These are phyloP conservation scores for Talaromyces thailandensis DNA, from an alignment of 495 filamentous ascomycete species.

Conservation along the genomic window DNA sequence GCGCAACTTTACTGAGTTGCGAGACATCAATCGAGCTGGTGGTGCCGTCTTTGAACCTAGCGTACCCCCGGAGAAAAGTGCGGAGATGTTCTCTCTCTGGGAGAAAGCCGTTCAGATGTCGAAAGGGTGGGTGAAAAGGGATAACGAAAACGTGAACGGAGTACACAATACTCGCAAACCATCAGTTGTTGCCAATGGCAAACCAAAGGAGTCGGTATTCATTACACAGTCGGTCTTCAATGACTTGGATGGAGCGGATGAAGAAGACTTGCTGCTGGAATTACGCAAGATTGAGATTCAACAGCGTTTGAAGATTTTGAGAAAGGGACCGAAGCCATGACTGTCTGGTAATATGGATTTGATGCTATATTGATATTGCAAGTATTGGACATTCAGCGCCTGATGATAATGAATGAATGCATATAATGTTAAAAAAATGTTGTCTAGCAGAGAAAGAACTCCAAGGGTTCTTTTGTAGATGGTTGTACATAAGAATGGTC, in stretches of 20 bases:
- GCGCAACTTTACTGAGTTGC: conserved; percentile 71
- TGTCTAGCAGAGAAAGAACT: neutral
- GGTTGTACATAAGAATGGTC: neutral
- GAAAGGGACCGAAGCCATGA: neutral
- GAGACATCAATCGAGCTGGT: conserved; percentile 63
- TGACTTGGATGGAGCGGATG: conserved; percentile 30
- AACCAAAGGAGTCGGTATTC: neutral
- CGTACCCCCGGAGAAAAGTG: conserved; percentile 51
- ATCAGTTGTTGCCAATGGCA: conserved; percentile 4
- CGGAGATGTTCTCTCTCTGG: conserved; percentile 65
- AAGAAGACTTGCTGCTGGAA: conserved; percentile 32
- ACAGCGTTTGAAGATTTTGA: conserved; percentile 25
- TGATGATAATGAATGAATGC: neutral
- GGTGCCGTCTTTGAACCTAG: conserved; percentile 65
- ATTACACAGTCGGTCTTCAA: conserved; percentile 11
- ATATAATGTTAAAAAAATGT: neutral
- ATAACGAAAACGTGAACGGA: neutral
- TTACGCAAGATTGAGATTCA: conserved; percentile 32
- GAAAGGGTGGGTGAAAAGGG: conserved; percentile 54
- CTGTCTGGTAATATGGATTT: neutral
- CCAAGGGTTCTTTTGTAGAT: neutral
- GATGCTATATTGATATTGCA: neutral
- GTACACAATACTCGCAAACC: neutral
- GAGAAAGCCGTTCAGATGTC: conserved; percentile 80
- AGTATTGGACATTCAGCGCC: neutral